These are phyloP conservation scores for Apiospora kogelbergensis DNA, from an alignment of 2,329 filamentous ascomycete genomes.

Conservation along the genomic window DNA sequence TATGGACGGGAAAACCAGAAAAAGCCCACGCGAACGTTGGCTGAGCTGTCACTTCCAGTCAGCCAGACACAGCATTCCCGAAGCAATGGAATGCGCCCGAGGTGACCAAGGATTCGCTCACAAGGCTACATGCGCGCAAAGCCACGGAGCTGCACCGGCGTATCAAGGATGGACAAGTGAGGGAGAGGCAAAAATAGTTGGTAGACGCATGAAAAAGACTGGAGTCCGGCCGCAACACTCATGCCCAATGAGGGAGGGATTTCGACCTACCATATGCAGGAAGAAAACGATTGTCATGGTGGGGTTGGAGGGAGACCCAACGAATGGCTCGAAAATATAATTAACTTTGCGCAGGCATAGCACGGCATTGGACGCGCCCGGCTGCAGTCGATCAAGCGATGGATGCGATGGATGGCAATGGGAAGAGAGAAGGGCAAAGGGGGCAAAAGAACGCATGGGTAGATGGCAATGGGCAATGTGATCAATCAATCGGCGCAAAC, in stretches of 20 bases:
- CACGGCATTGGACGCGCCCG: background rate
- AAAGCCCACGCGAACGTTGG: background rate
- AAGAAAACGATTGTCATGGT: background rate
- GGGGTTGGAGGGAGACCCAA: background rate
- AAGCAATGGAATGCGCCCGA: slow-evolving; percentile 16
- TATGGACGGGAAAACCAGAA: background rate
- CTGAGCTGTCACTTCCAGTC: slow-evolving; percentile 27
- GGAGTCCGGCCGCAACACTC: slow-evolving; percentile 29
- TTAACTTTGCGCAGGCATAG: background rate
- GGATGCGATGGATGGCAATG: background rate
- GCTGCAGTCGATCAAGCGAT: slow-evolving; percentile 6
- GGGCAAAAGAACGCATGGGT: background rate
- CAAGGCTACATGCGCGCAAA: slow-evolving; percentile 21
- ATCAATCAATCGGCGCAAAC: background rate
- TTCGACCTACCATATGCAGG: background rate
- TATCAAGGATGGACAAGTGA: slow-evolving; percentile 21
- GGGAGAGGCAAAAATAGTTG: slow-evolving; percentile 19
- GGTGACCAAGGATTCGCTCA: slow-evolving; percentile 25
- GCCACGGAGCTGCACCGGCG: slow-evolving; percentile 10
- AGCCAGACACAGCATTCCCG: background rate
- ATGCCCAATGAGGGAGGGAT: slow-evolving; percentile 33
- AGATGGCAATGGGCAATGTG: background rate
- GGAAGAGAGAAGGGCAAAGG: background rate
- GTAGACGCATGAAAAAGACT: slow-evolving; percentile 20
- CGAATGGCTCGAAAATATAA: slow-evolving; percentile 3